Evolutionary conservation across 2,329 filamentous ascomycete genomes (phyloP), one percentile per base, ranked within the genome.

Genomic region (Monosporascus sp.): DNA sequence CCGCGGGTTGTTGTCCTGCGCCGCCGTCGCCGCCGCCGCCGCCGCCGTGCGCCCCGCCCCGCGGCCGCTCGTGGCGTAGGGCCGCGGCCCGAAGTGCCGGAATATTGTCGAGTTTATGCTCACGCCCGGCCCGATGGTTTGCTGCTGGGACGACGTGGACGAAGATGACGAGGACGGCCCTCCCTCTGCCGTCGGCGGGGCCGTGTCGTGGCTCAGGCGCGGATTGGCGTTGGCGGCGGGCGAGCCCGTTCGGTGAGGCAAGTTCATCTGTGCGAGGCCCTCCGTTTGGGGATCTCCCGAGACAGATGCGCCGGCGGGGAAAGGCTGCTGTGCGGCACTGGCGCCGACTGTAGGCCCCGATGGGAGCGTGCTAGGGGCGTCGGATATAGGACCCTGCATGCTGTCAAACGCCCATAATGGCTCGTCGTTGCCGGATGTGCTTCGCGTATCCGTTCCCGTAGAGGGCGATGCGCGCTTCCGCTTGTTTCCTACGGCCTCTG

Each of bases 381-480:
- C 44, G 45, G 49, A 52, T 49, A 38, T 48, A 46, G 18, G 35
- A 7, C 31, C 11, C 31, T 35, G 31, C 31, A 35, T 35, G 20
- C 50, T 49, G 11, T 37, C 52, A 11, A 49, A 27, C 8, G 50
- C 43, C 57, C 56, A 58, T 4, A 54, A 47, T 6, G 52, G 51
- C 22, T 50, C 52, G 39, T 44, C 18, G 27, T 37, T 7, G 11
- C 52, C 52, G 15, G 55, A 37, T 39, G 38, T 43, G 17, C 44
- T 51, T 31, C 48, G 1, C 2, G 52, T 50, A 20, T 49, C 39
- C 2, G 54, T 45, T 9, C 45, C 52, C 24, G 14, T 11, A 6
- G 49, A 38, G 3, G 22, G 37, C 5, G 58, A 51, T 5, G 37
- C 47, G 18, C 60, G 58, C 44, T 56, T 63, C 3, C 61, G 57